Base-by-base conservation (phyloP, 2,329 filamentous ascomycete genomes). In the Helotiales sp. region DNA sequence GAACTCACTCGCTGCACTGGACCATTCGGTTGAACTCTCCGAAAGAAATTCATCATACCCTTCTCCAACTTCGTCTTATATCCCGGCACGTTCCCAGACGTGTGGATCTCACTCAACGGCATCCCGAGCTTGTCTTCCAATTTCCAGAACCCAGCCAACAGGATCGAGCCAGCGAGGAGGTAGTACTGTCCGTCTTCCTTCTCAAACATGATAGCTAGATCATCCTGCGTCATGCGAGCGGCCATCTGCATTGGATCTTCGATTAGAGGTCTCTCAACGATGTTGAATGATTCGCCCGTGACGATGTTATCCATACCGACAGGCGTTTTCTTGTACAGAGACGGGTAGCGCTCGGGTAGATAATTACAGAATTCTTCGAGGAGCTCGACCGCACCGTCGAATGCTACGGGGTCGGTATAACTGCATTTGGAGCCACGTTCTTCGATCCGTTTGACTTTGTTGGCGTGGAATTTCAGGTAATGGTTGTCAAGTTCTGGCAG, bases 161-260 rank as follows among this genome's bases (percentile, higher is more conserved):
- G 82, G 65, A 96, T 89, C 0, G 90, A 85, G 0, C 92, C 93
- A 0, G 91, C 91, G 1, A 93, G 85, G 0, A 96, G 86, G 77
- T 93, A 93, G 80, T 95, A 95, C 77, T 93, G 87, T 0, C 92
- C 91, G 75, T 96, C 92, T 0, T 83, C 77, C 22, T 82, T 84
- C 78, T 96, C 92, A 72, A 95, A 84, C 92, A 96, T 95, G 64
- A 96, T 86, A 0, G 92, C 92, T 0, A 96, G 80, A 76, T 96
- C 93, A 75, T 96, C 93, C 78, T 96, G 93, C 2, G 92, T 81
- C 22, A 95, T 84, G 1, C 92, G 87, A 0, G 88, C 91, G 61
- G 84, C 87, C 74, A 89, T 91, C 66, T 86, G 84, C 89, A 96
- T 95, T 0, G 93, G 92, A 74, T 96, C 91, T 79, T 95, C 92